Percentiles rank a stretch among this genome's conserved stretches.
Evolutionary conservation across 2,329 filamentous ascomycete species (phyloP).

Genomic region (Alternaria sp.): DNA sequence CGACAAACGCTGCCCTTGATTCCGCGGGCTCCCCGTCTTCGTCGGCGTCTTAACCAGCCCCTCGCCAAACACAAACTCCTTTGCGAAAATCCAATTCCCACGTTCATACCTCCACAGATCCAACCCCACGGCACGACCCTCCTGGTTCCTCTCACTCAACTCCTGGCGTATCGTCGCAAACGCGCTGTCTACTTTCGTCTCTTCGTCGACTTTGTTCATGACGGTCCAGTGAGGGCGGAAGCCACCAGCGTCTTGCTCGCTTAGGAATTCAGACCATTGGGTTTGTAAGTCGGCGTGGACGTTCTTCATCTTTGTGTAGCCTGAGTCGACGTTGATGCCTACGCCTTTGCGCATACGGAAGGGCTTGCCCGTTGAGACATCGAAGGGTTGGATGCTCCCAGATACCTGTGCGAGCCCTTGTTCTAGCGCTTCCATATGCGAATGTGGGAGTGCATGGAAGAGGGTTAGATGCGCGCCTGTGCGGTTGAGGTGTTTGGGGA

Average conservation of each 20-base stretch:
- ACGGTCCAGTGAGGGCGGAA: slow-evolving; percentile 54
- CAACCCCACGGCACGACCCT: slow-evolving; percentile 48
- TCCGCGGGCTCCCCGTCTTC: neutral
- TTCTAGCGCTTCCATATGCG: slow-evolving; percentile 45
- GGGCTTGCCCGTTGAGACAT: slow-evolving; percentile 46
- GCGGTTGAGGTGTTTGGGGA: slow-evolving; percentile 52
- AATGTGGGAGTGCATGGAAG: slow-evolving; percentile 54
- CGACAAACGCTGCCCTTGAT: slow-evolving; percentile 3
- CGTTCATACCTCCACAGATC: slow-evolving; percentile 52
- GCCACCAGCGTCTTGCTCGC: slow-evolving; percentile 51
- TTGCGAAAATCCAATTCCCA: slow-evolving; percentile 50
- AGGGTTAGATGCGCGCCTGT: slow-evolving; percentile 54
- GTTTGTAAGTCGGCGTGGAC: slow-evolving; percentile 45
- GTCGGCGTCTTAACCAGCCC: neutral
- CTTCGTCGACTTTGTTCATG: slow-evolving; percentile 56
- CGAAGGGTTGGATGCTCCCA: slow-evolving; percentile 42
- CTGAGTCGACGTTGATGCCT: slow-evolving; percentile 45
- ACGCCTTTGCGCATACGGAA: slow-evolving; percentile 53
- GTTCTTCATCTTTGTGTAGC: slow-evolving; percentile 40
- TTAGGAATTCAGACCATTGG: slow-evolving; percentile 49
- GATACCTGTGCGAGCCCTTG: slow-evolving; percentile 40
- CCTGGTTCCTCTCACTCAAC: slow-evolving; percentile 38
- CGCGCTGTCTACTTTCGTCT: slow-evolving; percentile 45
- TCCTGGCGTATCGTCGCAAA: slow-evolving; percentile 43
- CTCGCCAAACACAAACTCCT: slow-evolving; percentile 45